Evolutionary conservation across 176 grass and related monocot species (phyloP), one percentile per base, ranked within the genome.

Genomic region (Bonia amplexicaulis): DNA sequence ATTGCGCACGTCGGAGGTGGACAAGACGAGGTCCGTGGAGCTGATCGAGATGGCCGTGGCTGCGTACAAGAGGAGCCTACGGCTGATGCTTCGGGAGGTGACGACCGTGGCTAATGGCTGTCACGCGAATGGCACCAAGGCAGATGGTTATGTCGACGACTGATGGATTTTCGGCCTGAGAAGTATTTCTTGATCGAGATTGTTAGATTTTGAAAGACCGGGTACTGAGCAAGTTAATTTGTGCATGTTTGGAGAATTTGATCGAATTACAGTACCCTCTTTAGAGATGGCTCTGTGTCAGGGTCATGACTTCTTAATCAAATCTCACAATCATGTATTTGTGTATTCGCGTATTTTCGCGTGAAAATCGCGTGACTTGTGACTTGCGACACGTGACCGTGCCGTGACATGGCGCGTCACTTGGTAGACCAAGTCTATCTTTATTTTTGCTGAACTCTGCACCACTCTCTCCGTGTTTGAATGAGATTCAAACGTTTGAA

Each of bases 41-140:
- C 64, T 78, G 10, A 6, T 79, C 16, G 26, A 83, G 73, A 53
- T 52, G 66, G 80, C 44, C 11, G 15, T 78, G 26, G 12, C 0
- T 11, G 45, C 4, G 5, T 78, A 83, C 64, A 78, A 59, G 79
- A 49, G 84, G 48, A 54, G 74, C 52, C 74, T 90, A 26, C 26
- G 7, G 2, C 47, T 90, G 17, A 20, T 87, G 29, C 66, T 68
- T 31, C n/a, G 48, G 31, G 80, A 86, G 69, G 31, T 66, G 6
- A 47, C 15, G 1, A 5, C 6, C 29, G 54, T 80, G 42, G 31
- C 54, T 16, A 41, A 48, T 44, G 47, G 65, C 15, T 12, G 31
- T 5, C 5, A 9, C 1, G 17, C 6, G 4, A 69, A 26, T n/a
- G 37, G 37, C 75, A 14, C 0, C 2, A 31, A 19, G 13, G 6